phyloP scores from a whole-genome alignment of 805 yeast genomes.

The Zygoascus biomembranicola region DNA sequence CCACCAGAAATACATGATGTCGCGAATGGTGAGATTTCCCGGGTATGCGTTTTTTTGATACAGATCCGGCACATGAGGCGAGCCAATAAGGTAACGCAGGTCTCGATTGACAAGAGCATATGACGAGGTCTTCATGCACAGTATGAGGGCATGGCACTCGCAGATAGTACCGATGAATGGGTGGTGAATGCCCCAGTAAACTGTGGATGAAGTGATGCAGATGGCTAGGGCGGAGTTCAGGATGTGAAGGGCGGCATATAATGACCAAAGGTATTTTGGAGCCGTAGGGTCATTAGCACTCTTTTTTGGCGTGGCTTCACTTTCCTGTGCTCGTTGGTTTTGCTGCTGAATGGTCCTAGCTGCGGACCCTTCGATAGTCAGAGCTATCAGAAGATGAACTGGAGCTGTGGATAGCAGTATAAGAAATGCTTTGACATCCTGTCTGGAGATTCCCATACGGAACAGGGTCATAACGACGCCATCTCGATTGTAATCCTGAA shows the following conservation, averaged over 20 bases:
- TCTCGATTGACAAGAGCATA: constrained; percentile 39
- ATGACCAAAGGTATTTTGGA: constrained; percentile 24
- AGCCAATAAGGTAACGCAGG: constrained; percentile 28
- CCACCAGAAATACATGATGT: constrained; percentile 34
- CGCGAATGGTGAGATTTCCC: constrained; percentile 29
- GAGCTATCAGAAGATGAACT: constrained; percentile 30
- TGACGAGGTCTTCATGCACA: constrained; percentile 35
- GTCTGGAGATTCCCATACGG: constrained; percentile 24
- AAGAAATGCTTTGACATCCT: constrained; percentile 25
- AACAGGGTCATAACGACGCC: constrained; percentile 28
- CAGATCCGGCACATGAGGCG: constrained; percentile 25
- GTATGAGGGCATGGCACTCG: constrained; percentile 34
- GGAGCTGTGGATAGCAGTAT: constrained; percentile 26
- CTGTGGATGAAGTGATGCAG: constrained; percentile 25
- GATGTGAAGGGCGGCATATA: constrained; percentile 28
- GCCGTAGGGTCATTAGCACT: constrained; percentile 6
- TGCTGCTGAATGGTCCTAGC: constrained; percentile 13
- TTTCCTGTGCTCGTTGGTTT: not conserved
- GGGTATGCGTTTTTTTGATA: constrained; percentile 33
- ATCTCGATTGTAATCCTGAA: constrained; percentile 30
- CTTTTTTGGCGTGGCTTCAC: not conserved
- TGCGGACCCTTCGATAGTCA: constrained; percentile 29
- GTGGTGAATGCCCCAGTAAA: constrained; percentile 29
- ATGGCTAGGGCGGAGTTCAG: constrained; percentile 25
- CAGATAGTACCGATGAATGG: constrained; percentile 38